Conservation (phyloP, 805 yeast species). For the Candida morakotiae region DNA sequence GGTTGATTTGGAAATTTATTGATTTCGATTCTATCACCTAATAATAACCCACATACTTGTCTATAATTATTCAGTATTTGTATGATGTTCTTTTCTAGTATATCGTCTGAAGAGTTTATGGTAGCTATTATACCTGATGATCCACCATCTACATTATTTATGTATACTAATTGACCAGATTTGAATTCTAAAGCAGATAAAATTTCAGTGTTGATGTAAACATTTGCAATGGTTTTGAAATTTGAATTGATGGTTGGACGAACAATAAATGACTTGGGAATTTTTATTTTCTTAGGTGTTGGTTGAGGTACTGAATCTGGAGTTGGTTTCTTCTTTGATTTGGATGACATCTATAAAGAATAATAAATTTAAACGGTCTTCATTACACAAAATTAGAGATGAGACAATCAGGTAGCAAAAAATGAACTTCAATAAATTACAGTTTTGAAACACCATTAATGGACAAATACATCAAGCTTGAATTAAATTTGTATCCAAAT, state of each 20-base stretch:
- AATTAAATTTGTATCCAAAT: too few species aligned
- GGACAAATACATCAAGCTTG: too few species aligned
- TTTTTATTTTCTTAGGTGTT: conserved; percentile 29
- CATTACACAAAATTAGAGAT: background rate
- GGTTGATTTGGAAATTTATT: conserved; percentile 49
- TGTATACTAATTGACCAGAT: conserved; percentile 42
- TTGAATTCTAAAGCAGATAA: conserved; percentile 44
- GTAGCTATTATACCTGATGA: conserved; percentile 43
- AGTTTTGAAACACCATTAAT: too few species aligned
- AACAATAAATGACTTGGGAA: conserved; percentile 39
- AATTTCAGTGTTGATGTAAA: conserved; percentile 39
- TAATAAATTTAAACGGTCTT: too few species aligned
- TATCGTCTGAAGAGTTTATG: conserved; percentile 31
- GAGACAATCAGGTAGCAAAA: conserved; percentile 1
- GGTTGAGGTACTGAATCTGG: conserved; percentile 12
- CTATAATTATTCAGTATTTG: conserved; percentile 23
- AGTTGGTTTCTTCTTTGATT: conserved; percentile 19
- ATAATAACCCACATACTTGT: conserved; percentile 35
- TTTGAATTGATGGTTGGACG: conserved; percentile 23
- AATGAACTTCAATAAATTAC: too few species aligned
- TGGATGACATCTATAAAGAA: conserved; percentile 4
- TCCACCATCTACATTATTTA: conserved; percentile 41
- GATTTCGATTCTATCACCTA: conserved; percentile 47
- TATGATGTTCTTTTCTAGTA: conserved; percentile 26
- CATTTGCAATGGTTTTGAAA: conserved; percentile 22